phyloP scores from a whole-genome alignment of 1,284 basidiomycete genomes.

The Cutaneotrichosporon cavernicola region DNA sequence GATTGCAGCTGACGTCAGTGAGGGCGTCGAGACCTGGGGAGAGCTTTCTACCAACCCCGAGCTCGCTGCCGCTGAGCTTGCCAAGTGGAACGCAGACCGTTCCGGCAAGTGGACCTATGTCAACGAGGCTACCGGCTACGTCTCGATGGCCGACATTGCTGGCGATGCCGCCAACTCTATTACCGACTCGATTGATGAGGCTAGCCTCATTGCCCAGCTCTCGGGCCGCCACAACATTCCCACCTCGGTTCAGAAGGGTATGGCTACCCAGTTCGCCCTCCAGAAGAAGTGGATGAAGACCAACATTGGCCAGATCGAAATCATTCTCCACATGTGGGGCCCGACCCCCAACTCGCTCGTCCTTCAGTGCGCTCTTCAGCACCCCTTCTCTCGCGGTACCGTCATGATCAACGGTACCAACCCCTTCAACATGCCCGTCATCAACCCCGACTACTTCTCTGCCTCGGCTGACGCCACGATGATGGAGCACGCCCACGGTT shows the following conservation, averaged over 20 bases:
- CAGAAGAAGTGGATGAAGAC: constrained; percentile 39
- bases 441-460: constrained; percentile 64
- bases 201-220: constrained; percentile 65
- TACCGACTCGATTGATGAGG: constrained; percentile 60
- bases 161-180: constrained; percentile 34
- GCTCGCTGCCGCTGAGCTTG: constrained; percentile 31
- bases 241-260: constrained; percentile 41
- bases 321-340: constrained; percentile 50
- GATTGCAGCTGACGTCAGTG: constrained; percentile 24
- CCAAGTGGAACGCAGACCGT: constrained; percentile 32
- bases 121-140: constrained; percentile 52
- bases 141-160: constrained; percentile 51
- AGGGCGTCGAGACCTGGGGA: constrained; percentile 40
- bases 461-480: constrained; percentile 47
- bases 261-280: constrained; percentile 42
- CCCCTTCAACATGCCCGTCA: constrained; percentile 60
- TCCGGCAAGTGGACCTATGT: constrained; percentile 51
- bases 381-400: constrained; percentile 52
- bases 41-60: constrained; percentile 35
- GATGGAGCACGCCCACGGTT: constrained; percentile 36
- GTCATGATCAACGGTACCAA: constrained; percentile 59
- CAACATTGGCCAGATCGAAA: constrained; percentile 49
- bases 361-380: constrained; percentile 49
- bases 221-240: constrained; percentile 42
- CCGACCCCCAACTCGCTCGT: constrained; percentile 23